phyloP scores from a whole-genome alignment of 169 alveolate species.

The Cryptosporidium tyzzeri region DNA sequence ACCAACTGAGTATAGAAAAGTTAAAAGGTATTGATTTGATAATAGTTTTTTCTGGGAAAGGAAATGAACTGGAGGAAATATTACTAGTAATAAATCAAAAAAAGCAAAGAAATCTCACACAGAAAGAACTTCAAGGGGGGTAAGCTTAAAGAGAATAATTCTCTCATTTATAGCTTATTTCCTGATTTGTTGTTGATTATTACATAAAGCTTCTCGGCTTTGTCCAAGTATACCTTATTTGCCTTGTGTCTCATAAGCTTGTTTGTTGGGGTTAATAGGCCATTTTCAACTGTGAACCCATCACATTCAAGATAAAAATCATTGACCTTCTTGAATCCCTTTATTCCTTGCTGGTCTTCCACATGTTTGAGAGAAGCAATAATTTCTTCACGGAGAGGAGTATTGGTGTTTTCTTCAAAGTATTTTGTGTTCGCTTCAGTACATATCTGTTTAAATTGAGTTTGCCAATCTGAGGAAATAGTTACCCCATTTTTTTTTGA shows the following conservation, averaged over 20 bases:
- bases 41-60: neutral
- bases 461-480: neutral
- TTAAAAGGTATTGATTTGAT: neutral
- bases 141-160: neutral
- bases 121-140: conserved; percentile 4
- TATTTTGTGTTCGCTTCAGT: conserved; percentile 57
- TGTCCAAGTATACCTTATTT: conserved; percentile 75
- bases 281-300: conserved; percentile 90
- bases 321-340: conserved; percentile 84
- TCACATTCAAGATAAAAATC: conserved; percentile 84
- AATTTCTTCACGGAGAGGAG: conserved; percentile 63
- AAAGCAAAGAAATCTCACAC: conserved; percentile 12
- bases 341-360: conserved; percentile 79
- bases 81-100: neutral
- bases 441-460: conserved; percentile 77
- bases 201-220: conserved; percentile 81
- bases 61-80: conserved; percentile 4
- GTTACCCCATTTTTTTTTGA: conserved; percentile 20
- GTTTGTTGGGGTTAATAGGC: conserved; percentile 93
- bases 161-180: conserved; percentile 5
- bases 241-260: conserved; percentile 89
- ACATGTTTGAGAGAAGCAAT: conserved; percentile 68
- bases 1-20: no score
- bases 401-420: neutral
- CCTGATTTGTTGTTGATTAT: neutral